A percentile compares a stretch with the other conserved stretches of the same genome.
These are phyloP conservation scores for Syzygium aqueum DNA, from an alignment of 345 rosid genomes.

Conservation along the genomic window DNA sequence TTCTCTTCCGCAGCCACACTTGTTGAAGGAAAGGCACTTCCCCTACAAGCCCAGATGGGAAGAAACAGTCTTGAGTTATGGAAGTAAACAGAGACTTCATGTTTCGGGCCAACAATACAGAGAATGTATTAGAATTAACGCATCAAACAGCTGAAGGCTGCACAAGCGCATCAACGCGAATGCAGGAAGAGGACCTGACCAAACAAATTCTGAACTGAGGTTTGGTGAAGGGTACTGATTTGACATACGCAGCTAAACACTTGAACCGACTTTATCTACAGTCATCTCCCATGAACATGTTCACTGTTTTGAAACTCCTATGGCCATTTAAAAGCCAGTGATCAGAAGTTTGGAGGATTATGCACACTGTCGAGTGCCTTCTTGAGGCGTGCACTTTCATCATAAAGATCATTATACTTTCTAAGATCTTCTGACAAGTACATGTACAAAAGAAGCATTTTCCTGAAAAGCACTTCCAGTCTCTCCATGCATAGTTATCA, in stretches of 20 bases:
- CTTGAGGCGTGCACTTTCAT: neutral
- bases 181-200: neutral
- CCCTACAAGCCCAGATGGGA: conserved; percentile 28
- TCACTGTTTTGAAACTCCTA: neutral
- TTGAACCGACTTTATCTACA: neutral
- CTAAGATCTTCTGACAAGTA: neutral
- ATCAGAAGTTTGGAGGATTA: neutral
- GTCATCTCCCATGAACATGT: neutral
- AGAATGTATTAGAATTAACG: neutral
- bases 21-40: conserved; percentile 80
- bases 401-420: neutral
- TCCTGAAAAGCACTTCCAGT: neutral
- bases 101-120: neutral
- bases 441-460: neutral
- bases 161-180: neutral
- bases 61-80: neutral
- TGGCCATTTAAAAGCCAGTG: neutral
- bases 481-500: neutral
- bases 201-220: neutral
- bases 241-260: neutral
- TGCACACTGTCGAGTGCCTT: neutral
- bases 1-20: conserved; percentile 61
- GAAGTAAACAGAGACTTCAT: neutral
- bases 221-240: neutral
- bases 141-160: neutral